Percentiles rank a stretch among this genome's conserved stretches.
Evolutionary conservation across 2,329 filamentous ascomycete species (phyloP).

Genomic region (Cercospora zeae-maydis): DNA sequence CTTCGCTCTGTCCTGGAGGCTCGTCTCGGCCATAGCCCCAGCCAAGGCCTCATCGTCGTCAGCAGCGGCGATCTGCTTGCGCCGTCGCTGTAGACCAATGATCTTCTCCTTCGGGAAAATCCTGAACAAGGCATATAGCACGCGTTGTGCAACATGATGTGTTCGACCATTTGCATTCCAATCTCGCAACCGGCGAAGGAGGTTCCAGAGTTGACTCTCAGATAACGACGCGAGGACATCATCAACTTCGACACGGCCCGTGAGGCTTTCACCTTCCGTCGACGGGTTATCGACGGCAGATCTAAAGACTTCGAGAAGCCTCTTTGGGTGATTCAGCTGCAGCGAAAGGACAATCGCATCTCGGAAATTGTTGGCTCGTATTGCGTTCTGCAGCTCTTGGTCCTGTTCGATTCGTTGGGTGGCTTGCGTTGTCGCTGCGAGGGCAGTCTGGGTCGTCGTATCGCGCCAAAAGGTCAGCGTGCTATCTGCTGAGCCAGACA

Average conservation of each 20-base stretch:
- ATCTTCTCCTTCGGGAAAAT: constrained; percentile 77
- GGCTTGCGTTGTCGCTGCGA: constrained; percentile 68
- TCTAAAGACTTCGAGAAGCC: constrained; percentile 79
- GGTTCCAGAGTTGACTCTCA: constrained; percentile 78
- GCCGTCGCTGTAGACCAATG: constrained; percentile 45
- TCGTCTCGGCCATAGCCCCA: constrained; percentile 33
- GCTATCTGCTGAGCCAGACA: constrained; percentile 88
- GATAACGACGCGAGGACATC: constrained; percentile 74
- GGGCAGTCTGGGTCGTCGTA: constrained; percentile 76
- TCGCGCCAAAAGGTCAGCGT: constrained; percentile 95
- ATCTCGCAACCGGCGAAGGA: constrained; percentile 79
- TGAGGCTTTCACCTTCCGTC: constrained; percentile 61
- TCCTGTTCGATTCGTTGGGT: constrained; percentile 86
- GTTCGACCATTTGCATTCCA: constrained; percentile 97
- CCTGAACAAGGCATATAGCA: constrained; percentile 74
- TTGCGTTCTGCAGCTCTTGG: constrained; percentile 89
- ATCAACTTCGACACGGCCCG: constrained; percentile 67
- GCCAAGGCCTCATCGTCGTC: constrained; percentile 31
- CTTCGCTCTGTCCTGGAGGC: constrained; percentile 35
- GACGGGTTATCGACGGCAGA: constrained; percentile 64
- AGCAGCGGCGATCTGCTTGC: constrained; percentile 24
- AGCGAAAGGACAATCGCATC: constrained; percentile 90
- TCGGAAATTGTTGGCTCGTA: constrained; percentile 80
- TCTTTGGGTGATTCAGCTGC: constrained; percentile 88
- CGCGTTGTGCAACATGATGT: constrained; percentile 76